Evolutionary conservation across 179 eudicot species (phyloP), one percentile per base, ranked within the genome.

Genomic region (Actinidia arguta): DNA sequence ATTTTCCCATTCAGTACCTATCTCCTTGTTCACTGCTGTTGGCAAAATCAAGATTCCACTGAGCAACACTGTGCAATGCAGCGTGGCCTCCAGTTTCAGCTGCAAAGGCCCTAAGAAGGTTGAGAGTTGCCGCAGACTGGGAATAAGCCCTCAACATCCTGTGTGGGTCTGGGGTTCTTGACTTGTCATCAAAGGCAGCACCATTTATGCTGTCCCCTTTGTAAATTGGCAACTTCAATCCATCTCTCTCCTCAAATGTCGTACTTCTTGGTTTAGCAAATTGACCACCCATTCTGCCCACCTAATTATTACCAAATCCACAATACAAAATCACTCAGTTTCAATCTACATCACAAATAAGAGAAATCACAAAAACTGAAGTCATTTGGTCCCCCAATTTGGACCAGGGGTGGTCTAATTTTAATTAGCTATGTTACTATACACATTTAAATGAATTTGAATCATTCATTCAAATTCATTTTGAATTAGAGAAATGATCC

Each of bases 211-310:
- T 78, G 73, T 78, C 81, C 27, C 81, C 81, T 50, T 50, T 78
- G 81, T 78, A 78, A 27, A 25, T 64, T 10, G 73, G 62, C 25
- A 78, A 50, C 73, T 64, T 64, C 61, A 78, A 73, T 16, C 81
- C 81, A 78, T 78, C 10, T 10, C 5, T 78, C 73, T 78, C 81
- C 48, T 78, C 81, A 17, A 14, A 64, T 66, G 27, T 16, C 9
- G 10, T 16, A 17, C 27, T 25, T 78, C 81, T 64, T 18, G 80
- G 80, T 47, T 78, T 78, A 14, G 80, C 80, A 62, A 78, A 78
- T 16, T 78, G 80, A 47, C 80, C 80, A 62, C 71, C 80, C 72
- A 78, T 78, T 78, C 80, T 78, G 16, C 80, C 80, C 22, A 78
- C 80, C 80, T 77, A 77, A n/a, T 42, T 59, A n/a, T 42, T 59